Evolutionary conservation across 2,329 filamentous ascomycete genomes (phyloP).

Genomic region (Penicillium palitans): DNA sequence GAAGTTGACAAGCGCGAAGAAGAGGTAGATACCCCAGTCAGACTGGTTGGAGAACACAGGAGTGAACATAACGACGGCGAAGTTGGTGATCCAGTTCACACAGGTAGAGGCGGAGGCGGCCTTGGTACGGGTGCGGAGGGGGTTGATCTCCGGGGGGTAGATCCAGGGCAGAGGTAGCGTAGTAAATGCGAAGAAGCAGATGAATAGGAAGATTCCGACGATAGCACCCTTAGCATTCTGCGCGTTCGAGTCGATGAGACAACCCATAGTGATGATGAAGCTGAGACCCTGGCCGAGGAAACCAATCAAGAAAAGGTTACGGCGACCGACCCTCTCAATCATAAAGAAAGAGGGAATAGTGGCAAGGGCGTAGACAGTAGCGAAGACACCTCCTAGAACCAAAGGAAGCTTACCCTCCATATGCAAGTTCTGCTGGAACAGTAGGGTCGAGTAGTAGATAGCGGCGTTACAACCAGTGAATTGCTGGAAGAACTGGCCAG

Average conservation of each 20-base stretch:
- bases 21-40: constrained; percentile 43
- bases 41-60: constrained; percentile 38
- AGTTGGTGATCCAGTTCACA: constrained; percentile 56
- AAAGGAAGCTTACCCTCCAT: constrained; percentile 21
- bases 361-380: constrained; percentile 28
- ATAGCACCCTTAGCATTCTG: constrained; percentile 37
- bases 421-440: constrained; percentile 45
- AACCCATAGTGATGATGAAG: constrained; percentile 36
- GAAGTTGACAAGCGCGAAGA: constrained; percentile 42
- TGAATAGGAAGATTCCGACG: constrained; percentile 66
- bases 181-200: constrained; percentile 64
- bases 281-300: constrained; percentile 36
- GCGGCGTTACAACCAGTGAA: constrained; percentile 49
- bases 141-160: constrained; percentile 52
- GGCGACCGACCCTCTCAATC: constrained; percentile 43
- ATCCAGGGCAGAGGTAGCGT: constrained; percentile 63
- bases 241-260: constrained; percentile 27
- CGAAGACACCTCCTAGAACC: constrained; percentile 30
- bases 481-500: constrained; percentile 43
- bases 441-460: constrained; percentile 46
- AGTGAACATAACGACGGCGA: constrained; percentile 52
- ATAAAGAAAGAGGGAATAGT: constrained; percentile 33
- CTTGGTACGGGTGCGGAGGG: constrained; percentile 54
- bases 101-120: constrained; percentile 53
- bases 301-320: constrained; percentile 38